These are phyloP conservation scores for Amylocystis lapponica DNA, from an alignment of 768 basidiomycete species.

Conservation along the genomic window DNA sequence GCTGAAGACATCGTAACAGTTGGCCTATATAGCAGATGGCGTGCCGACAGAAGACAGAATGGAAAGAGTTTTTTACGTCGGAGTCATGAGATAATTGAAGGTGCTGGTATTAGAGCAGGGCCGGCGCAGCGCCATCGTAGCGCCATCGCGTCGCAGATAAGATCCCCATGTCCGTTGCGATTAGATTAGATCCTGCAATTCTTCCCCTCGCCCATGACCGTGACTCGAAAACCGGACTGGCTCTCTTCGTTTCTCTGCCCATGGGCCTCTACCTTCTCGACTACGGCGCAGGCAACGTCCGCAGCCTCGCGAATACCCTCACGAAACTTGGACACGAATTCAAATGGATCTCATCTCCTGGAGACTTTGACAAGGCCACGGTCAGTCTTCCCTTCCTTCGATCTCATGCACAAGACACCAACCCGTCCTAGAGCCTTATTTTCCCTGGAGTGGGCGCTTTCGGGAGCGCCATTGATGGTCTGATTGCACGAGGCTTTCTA, in stretches of 20 bases:
- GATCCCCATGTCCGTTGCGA: not conserved
- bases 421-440: constrained; percentile 66
- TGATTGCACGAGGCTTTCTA: constrained; percentile 65
- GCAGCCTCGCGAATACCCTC: constrained; percentile 90
- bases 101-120: constrained; percentile 1
- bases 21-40: not conserved
- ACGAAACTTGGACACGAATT: constrained; percentile 79
- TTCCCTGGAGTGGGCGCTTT: constrained; percentile 98
- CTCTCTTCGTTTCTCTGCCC: not conserved
- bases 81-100: not conserved
- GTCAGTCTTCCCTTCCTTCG: constrained; percentile 36
- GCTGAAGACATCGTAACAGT: constrained; percentile 41
- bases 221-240: not conserved
- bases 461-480: constrained; percentile 76
- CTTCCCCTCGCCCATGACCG: constrained; percentile 4
- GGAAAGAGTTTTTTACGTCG: not conserved
- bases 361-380: constrained; percentile 83
- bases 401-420: constrained; percentile 10
- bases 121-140: not conserved
- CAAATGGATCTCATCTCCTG: constrained; percentile 77
- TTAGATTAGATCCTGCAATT: constrained; percentile 15
- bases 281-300: constrained; percentile 94
- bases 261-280: constrained; percentile 85
- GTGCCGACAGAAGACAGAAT: not conserved
- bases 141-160: not conserved